phyloP scores from a whole-genome alignment of 495 filamentous ascomycete species.

The Aspergillus olivimuriae region DNA sequence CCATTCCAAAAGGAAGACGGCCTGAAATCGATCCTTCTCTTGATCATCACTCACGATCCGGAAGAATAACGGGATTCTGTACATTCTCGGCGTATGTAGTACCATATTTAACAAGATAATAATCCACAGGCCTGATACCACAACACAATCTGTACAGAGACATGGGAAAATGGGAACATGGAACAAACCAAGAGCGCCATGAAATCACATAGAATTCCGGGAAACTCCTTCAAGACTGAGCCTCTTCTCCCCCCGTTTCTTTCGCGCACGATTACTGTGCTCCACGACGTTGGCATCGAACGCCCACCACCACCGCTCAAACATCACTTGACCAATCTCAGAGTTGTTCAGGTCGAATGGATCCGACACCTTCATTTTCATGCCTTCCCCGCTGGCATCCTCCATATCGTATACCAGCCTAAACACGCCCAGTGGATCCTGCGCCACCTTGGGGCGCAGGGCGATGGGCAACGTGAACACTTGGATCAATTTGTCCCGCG shows the following conservation, averaged over 20 bases:
- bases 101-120: too few relatives aligned
- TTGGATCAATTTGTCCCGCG: conserved; percentile 38
- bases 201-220: background rate
- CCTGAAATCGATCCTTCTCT: too few relatives aligned
- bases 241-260: background rate
- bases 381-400: conserved; percentile 34
- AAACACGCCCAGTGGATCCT: conserved; percentile 30
- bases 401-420: conserved; percentile 43
- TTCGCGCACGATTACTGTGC: background rate
- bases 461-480: conserved; percentile 32
- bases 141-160: too few relatives aligned
- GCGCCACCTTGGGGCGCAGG: conserved; percentile 29
- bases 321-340: conserved; percentile 44
- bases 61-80: too few relatives aligned
- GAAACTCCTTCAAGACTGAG: too few relatives aligned
- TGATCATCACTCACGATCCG: too few relatives aligned
- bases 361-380: conserved; percentile 28
- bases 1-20: too few relatives aligned
- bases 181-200: background rate
- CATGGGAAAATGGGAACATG: background rate
- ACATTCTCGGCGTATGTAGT: too few relatives aligned
- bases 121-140: too few relatives aligned
- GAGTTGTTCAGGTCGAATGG: conserved; percentile 32
- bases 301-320: conserved; percentile 47
- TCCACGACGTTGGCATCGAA: conserved; percentile 25